These are phyloP conservation scores for Cryoendolithus antarcticus DNA, from an alignment of 2,329 filamentous ascomycete genomes.

Conservation along the genomic window DNA sequence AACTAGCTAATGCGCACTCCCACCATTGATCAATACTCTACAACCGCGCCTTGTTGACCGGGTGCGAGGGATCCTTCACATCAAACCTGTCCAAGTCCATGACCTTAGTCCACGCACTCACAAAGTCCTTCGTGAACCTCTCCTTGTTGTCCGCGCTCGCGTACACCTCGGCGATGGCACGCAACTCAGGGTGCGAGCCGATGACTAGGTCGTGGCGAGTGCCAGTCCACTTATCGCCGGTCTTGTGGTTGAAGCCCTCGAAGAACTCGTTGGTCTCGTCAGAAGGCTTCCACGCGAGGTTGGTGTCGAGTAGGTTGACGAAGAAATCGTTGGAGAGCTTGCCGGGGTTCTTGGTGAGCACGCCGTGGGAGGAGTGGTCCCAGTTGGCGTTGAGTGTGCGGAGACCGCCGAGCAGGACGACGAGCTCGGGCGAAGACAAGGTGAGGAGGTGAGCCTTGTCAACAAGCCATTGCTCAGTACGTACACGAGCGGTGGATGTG, in stretches of 20 bases:
- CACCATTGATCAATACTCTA: constrained; percentile 2
- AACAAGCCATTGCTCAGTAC: constrained; percentile 57
- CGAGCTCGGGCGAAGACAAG: constrained; percentile 58
- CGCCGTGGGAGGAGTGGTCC: constrained; percentile 54
- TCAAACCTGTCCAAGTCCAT: constrained; percentile 64
- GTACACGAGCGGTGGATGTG: constrained; percentile 46
- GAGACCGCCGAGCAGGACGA: constrained; percentile 59
- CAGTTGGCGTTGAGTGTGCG: constrained; percentile 59
- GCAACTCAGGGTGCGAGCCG: constrained; percentile 61
- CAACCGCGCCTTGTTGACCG: constrained; percentile 6
- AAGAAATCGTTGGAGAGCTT: constrained; percentile 71
- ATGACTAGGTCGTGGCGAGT: constrained; percentile 59
- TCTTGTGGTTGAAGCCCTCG: constrained; percentile 53
- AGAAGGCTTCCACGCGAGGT: constrained; percentile 50
- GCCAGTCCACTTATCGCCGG: constrained; percentile 54
- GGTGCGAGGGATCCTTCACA: constrained; percentile 17
- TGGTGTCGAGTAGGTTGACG: constrained; percentile 60
- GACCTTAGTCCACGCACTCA: constrained; percentile 60
- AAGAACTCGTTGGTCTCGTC: constrained; percentile 43
- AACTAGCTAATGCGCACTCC: too few species aligned
- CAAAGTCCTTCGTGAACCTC: constrained; percentile 61
- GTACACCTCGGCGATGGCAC: constrained; percentile 59
- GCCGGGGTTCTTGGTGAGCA: constrained; percentile 57
- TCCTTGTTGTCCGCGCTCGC: constrained; percentile 45
- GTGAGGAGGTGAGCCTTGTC: constrained; percentile 63